phyloP scores from a whole-genome alignment of 2,329 filamentous ascomycete genomes.

The Pestalotiopsis sp. region DNA sequence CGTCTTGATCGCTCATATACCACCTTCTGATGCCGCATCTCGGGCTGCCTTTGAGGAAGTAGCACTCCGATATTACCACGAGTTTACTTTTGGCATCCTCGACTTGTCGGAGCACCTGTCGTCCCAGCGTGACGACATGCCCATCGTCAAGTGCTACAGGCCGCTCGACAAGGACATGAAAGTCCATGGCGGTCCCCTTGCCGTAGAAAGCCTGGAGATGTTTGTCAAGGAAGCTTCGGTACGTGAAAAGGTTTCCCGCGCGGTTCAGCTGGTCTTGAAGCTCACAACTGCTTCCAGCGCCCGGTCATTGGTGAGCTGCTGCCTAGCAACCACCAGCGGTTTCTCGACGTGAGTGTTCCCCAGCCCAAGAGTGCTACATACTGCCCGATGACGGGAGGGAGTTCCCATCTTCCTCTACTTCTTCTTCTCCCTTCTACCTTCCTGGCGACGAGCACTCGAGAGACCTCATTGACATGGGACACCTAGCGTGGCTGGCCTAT shows the following conservation, averaged over 20 bases:
- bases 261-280: too few relatives aligned
- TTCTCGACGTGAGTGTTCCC: conserved; percentile 33
- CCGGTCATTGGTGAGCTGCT: conserved; percentile 35
- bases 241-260: neutral
- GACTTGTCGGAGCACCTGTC: conserved; percentile 16
- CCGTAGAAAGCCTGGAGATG: conserved; percentile 22
- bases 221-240: conserved; percentile 27
- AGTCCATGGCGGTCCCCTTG: conserved; percentile 16
- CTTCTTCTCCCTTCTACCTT: neutral
- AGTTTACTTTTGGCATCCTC: conserved; percentile 36
- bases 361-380: too few relatives aligned
- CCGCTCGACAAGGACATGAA: conserved; percentile 28
- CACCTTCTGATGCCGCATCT: conserved; percentile 18
- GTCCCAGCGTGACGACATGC: conserved; percentile 17
- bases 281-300: conserved; percentile 15
- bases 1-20: conserved; percentile 32
- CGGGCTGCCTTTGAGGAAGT: conserved; percentile 23
- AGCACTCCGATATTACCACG: conserved; percentile 28
- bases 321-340: conserved; percentile 31
- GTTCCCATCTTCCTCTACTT: too few relatives aligned
- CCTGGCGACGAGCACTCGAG: neutral
- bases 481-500: conserved; percentile 35
- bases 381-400: too few relatives aligned
- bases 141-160: conserved; percentile 31
- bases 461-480: neutral